Base-by-base conservation (phyloP, 129 eudicot species). In the Smallanthus sonchifolius region DNA sequence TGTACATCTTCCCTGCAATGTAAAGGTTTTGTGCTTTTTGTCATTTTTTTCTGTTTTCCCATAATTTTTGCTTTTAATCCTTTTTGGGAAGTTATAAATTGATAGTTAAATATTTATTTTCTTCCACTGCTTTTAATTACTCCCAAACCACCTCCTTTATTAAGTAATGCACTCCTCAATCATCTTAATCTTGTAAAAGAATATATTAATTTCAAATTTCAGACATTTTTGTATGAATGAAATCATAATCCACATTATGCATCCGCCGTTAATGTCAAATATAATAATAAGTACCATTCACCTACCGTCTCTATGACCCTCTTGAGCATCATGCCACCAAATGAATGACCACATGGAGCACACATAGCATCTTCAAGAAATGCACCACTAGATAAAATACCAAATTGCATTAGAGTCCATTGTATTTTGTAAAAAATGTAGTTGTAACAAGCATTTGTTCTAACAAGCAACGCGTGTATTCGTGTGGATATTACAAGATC, bases 321-420 rank as follows among this genome's bases (percentile, higher is more conserved):
- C 80, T 87, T 88, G 80, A 93, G 91, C 97, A 84, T 86, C 83
- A 86, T 60, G 74, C 98, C 98, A 75, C 98, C 98, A 86, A 93
- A 93, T 8, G 98, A 93, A 83, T 93, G 98, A 70, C 98, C 98
- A 70, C 98, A 93, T 54, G 97, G 87, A 78, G 91, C 91, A 76
- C 88, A 66, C 98, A 88, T 85, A 56, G 98, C 98, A 86, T 93
- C 98, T 81, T 93, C 98, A 65, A 93, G 97, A 65, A 86, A 93
- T 73, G 87, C 78, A 48, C 98, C 97, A 67, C 98, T 93, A 61
- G 30, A 64, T 6, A 59, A 79, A 64, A 54, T 81, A 61, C 45
- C 59, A 69, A 17, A 15, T 47, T 63, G 34, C n/a, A 61, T 54
- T 57, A 77, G 51, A 55, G 42, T 42, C 61, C 67, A 55, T n/a